These are phyloP conservation scores for Trichosanthes truncata DNA, from an alignment of 306 rosid genomes.

Conservation along the genomic window DNA sequence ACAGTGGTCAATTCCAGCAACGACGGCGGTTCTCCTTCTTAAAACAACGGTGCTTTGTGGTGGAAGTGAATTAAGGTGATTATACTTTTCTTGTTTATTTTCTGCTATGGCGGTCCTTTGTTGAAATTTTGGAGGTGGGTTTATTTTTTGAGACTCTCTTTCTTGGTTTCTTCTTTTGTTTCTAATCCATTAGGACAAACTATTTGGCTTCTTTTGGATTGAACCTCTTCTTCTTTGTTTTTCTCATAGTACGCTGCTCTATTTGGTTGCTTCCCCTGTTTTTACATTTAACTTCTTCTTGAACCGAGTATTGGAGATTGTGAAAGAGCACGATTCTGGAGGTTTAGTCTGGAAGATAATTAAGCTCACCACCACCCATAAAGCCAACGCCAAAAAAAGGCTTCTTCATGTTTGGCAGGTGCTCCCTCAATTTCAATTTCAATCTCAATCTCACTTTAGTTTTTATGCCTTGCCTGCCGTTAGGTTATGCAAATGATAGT, in stretches of 20 bases:
- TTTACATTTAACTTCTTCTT: conserved; percentile 12
- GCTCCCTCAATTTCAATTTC: too few species aligned
- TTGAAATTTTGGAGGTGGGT: conserved; percentile 22
- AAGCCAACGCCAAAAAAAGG: conserved; percentile 93
- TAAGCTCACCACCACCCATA: conserved; percentile 80
- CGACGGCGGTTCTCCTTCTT: too few species aligned
- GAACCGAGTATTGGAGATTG: conserved; percentile 71
- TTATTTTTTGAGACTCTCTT: conserved; percentile 21
- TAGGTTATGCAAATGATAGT: conserved; percentile 4
- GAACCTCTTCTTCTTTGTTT: conserved; percentile 9
- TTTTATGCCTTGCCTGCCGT: not conserved
- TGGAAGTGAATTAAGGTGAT: too few species aligned
- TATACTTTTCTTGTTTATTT: conserved; percentile 27
- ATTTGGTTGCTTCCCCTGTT: conserved; percentile 22
- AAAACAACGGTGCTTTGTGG: too few species aligned
- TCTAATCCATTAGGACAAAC: conserved; percentile 14
- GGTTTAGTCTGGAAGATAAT: conserved; percentile 89
- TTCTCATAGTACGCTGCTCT: conserved; percentile 17
- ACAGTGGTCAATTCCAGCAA: too few species aligned
- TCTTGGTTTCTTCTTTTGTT: conserved; percentile 21
- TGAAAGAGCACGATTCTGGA: conserved; percentile 92
- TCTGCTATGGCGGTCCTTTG: conserved; percentile 16
- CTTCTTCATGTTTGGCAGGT: conserved; percentile 97
- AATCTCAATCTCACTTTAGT: not conserved
- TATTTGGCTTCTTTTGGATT: conserved; percentile 6